Conservation (phyloP, 2,329 filamentous ascomycete species). For the Aspergillus chevalieri region DNA sequence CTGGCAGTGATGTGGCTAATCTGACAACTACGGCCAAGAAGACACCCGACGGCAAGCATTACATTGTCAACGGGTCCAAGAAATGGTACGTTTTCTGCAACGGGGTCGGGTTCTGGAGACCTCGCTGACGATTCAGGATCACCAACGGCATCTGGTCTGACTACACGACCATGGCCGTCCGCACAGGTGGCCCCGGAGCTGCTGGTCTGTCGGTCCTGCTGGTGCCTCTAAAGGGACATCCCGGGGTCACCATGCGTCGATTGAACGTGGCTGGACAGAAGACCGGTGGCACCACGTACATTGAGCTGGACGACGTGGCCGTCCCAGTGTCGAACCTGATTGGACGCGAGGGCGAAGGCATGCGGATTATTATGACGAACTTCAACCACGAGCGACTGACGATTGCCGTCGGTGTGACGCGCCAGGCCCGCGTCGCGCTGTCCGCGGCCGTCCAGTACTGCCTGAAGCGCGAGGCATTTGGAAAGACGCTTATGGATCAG, state of each 20-base stretch:
- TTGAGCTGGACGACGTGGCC: slow-evolving; percentile 68
- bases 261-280: slow-evolving; percentile 62
- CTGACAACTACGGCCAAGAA: slow-evolving; percentile 63
- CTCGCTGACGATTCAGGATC: slow-evolving; percentile 41
- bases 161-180: slow-evolving; percentile 64
- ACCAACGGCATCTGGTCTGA: slow-evolving; percentile 68
- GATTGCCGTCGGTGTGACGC: slow-evolving; percentile 59
- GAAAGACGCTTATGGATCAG: slow-evolving; percentile 65
- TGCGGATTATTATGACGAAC: slow-evolving; percentile 71
- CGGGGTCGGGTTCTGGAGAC: neutral
- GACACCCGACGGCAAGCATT: slow-evolving; percentile 58
- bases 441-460: slow-evolving; percentile 56
- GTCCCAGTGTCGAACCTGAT: slow-evolving; percentile 66
- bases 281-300: slow-evolving; percentile 65
- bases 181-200: slow-evolving; percentile 61
- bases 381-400: slow-evolving; percentile 72
- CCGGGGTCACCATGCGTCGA: slow-evolving; percentile 62
- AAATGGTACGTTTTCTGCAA: slow-evolving; percentile 53
- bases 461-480: slow-evolving; percentile 62
- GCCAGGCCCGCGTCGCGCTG: slow-evolving; percentile 57
- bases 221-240: slow-evolving; percentile 62
- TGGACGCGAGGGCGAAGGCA: slow-evolving; percentile 63
- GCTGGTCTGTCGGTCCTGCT: slow-evolving; percentile 61
- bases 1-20: slow-evolving; percentile 67
- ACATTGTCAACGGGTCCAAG: slow-evolving; percentile 68